These are phyloP conservation scores for Blastocystis sp. DNA, from an alignment of 352 stramenopile genomes.

Conservation along the genomic window DNA sequence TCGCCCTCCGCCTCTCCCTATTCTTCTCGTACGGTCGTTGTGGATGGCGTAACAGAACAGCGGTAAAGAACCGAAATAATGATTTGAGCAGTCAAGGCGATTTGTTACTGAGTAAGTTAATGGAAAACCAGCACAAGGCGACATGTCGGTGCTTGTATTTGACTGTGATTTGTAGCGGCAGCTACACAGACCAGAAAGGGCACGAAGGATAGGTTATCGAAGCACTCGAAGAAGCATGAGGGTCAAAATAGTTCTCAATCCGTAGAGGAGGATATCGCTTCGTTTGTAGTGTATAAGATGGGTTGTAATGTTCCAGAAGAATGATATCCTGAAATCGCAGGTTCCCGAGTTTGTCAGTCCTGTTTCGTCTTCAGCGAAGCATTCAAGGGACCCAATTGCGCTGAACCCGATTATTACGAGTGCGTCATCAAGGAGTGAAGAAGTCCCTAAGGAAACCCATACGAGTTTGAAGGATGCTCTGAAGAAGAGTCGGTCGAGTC, in stretches of 20 bases:
- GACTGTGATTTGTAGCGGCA: no score
- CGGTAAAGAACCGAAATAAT: not conserved
- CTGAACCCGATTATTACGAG: not conserved
- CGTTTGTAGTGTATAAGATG: not conserved
- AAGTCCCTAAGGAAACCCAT: not conserved
- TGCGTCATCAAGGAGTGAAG: not conserved
- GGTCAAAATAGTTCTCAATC: no score
- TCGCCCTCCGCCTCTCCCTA: not conserved
- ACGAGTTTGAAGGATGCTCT: not conserved
- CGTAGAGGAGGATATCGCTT: not conserved
- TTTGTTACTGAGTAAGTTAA: no score
- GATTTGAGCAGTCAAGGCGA: no score
- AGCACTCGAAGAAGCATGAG: not conserved
- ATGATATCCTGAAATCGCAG: not conserved
- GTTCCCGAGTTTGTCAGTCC: not conserved
- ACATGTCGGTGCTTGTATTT: no score
- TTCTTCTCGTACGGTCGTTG: not conserved
- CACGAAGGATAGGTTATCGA: no score
- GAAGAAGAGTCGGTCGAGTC: not conserved
- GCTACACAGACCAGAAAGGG: no score
- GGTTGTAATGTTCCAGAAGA: not conserved
- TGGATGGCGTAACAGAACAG: not conserved
- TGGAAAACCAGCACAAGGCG: no score
- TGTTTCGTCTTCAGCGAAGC: not conserved
- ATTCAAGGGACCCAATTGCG: not conserved